Conservation (phyloP, 164 flowering plant species). For the Annona squamosa region DNA sequence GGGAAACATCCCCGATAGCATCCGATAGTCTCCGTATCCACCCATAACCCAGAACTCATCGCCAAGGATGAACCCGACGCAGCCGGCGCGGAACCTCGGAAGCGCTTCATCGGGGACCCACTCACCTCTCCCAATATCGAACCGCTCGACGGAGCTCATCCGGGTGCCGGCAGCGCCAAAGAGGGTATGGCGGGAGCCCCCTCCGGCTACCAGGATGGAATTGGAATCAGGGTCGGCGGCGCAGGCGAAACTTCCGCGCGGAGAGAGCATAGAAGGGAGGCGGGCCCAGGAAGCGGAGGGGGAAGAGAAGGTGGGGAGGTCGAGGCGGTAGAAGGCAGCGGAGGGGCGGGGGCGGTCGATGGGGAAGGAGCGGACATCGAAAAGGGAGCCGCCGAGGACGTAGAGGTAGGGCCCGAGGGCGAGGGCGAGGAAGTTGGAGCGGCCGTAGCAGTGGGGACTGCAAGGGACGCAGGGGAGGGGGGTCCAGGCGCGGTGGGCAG, state of each 20-base stretch:
- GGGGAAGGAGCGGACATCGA: slow-evolving; percentile 82
- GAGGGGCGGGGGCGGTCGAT: slow-evolving; percentile 69
- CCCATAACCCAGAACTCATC: slow-evolving; percentile 98
- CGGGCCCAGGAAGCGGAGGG: slow-evolving; percentile 35
- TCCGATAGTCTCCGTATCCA: slow-evolving; percentile 83
- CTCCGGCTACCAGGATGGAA: slow-evolving; percentile 73
- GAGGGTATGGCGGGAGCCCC: slow-evolving; percentile 78
- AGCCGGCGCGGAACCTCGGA: slow-evolving; percentile 80
- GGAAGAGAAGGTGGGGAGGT: slow-evolving; percentile 25
- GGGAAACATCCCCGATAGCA: slow-evolving; percentile 72
- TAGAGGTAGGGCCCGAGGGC: slow-evolving; percentile 46
- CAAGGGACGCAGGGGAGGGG: slow-evolving; percentile 73
- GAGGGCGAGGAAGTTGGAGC: slow-evolving; percentile 68
- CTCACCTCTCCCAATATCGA: slow-evolving; percentile 52
- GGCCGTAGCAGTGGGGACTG: slow-evolving; percentile 62
- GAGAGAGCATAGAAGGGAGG: slow-evolving; percentile 60
- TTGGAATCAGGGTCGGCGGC: slow-evolving; percentile 25
- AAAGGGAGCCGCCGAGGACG: slow-evolving; percentile 84
- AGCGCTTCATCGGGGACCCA: slow-evolving; percentile 62
- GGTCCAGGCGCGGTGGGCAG: slow-evolving; percentile 45
- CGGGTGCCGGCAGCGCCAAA: slow-evolving; percentile 83
- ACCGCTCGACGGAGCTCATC: slow-evolving; percentile 70
- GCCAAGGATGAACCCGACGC: slow-evolving; percentile 67
- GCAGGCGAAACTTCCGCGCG: slow-evolving; percentile 88
- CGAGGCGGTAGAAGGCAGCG: slow-evolving; percentile 41